Conservation (phyloP, 306 rosid species). For the Astragalus membranaceus region DNA sequence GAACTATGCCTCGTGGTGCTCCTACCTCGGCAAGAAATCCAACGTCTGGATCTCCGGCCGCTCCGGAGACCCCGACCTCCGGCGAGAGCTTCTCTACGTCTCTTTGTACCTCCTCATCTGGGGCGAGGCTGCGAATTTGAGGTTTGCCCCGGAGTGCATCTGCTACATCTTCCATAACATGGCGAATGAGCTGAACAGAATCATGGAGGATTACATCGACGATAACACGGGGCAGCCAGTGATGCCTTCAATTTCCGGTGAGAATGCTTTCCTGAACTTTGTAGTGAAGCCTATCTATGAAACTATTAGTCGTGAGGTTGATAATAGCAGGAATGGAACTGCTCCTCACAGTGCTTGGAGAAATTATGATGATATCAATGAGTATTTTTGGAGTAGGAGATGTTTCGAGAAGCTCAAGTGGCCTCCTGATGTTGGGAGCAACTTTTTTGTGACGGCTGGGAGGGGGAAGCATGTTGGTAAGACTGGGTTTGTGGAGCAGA, state of each 20-base stretch:
- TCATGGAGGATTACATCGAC: conserved; percentile 81
- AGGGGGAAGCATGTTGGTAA: conserved; percentile 71
- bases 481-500: conserved; percentile 96
- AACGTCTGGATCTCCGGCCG: conserved; percentile 89
- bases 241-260: conserved; percentile 68
- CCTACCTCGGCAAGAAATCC: conserved; percentile 77
- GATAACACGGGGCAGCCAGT: conserved; percentile 87
- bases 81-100: conserved; percentile 83
- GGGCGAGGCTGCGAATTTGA: conserved; percentile 92
- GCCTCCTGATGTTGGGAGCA: conserved; percentile 79
- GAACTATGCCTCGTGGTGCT: conserved; percentile 80
- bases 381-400: conserved; percentile 85
- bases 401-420: conserved; percentile 88
- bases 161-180: conserved; percentile 80
- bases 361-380: conserved; percentile 89
- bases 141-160: conserved; percentile 79
- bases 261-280: conserved; percentile 58
- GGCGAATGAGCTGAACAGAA: conserved; percentile 77
- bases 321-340: conserved; percentile 66
- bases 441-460: conserved; percentile 53
- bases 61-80: conserved; percentile 38
- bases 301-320: conserved; percentile 71
- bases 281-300: conserved; percentile 87
- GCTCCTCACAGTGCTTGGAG: conserved; percentile 88
- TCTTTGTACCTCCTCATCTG: conserved; percentile 71